Base-by-base conservation (phyloP, 2,329 filamentous ascomycete genomes). In the Fusarium siculi region DNA sequence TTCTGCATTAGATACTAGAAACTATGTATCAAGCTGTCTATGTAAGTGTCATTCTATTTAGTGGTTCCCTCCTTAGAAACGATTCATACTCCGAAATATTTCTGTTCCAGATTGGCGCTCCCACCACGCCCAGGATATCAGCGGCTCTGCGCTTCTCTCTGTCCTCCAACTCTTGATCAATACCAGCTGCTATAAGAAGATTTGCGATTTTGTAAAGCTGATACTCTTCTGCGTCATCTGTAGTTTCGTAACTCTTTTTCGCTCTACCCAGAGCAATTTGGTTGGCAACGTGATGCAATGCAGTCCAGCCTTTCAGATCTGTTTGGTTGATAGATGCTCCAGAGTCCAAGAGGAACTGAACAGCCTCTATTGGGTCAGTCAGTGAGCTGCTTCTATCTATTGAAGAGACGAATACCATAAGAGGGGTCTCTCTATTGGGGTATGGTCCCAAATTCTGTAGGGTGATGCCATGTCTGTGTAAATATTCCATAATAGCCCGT, bases 61-160 rank as follows among this genome's bases (percentile, higher is more conserved):
- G 14, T 21, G 19, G 32, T 7, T 63, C 3, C 7, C 34, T 63
- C 9, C 64, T 36, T 12, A 46, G 32, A 30, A 30, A 50, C 4
- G 9, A 19, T 18, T 63, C 56, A 21, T 44, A 40, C 21, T 44
- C 49, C 3, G 43, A 43, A 7, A 40, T 32, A 23, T 53, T 34
- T 25, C 43, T 42, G 18, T 57, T 68, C 66, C 66, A 69, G 16
- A 69, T n/a, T 7, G 65, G 65, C 16, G 65, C 66, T 14, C 65
- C 65, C 6, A 69, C 58, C 16, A 58, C 16, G 2, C 8, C 19
- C 3, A 69, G 36, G 7, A 69, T 44, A 32, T 69, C 53, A 49
- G 52, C 46, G 9, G 66, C 65, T 21, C 16, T 69, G 0, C 66
- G 58, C 12, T 43, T 58, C 43, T 65, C 25, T 16, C 32, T 69